These are phyloP conservation scores for Clitopilus passeckerianus DNA, from an alignment of 768 basidiomycete genomes.

Conservation along the genomic window DNA sequence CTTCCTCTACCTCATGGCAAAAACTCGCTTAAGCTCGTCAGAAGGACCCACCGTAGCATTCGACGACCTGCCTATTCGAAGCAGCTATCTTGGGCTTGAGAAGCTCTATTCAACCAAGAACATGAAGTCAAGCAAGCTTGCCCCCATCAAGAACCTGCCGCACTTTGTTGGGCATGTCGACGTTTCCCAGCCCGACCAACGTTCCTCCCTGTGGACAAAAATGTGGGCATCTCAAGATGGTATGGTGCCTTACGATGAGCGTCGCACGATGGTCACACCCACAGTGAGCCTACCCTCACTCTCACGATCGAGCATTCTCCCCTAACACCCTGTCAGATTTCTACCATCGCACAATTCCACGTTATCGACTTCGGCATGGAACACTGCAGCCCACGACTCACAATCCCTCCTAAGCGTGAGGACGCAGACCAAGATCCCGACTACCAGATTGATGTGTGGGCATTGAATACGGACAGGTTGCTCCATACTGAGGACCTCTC, in stretches of 20 bases:
- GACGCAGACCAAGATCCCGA: neutral
- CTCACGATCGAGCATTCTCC: neutral
- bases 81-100: neutral
- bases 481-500: neutral
- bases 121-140: neutral
- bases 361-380: slow-evolving; percentile 27
- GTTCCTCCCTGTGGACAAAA: neutral
- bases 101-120: neutral
- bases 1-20: neutral
- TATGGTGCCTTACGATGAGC: neutral
- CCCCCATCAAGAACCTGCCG: neutral
- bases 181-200: neutral
- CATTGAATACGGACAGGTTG: neutral
- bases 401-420: slow-evolving; percentile 11
- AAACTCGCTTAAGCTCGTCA: neutral
- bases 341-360: slow-evolving; percentile 21
- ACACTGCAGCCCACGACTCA: slow-evolving; percentile 16
- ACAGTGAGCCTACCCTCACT: neutral
- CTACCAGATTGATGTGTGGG: neutral
- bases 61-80: neutral
- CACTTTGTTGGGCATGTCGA: neutral
- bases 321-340: slow-evolving; percentile 10
- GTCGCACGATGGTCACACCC: neutral
- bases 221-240: neutral
- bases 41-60: neutral